These are phyloP conservation scores for Penicillium odoratum DNA, from an alignment of 495 filamentous ascomycete species.

Conservation along the genomic window DNA sequence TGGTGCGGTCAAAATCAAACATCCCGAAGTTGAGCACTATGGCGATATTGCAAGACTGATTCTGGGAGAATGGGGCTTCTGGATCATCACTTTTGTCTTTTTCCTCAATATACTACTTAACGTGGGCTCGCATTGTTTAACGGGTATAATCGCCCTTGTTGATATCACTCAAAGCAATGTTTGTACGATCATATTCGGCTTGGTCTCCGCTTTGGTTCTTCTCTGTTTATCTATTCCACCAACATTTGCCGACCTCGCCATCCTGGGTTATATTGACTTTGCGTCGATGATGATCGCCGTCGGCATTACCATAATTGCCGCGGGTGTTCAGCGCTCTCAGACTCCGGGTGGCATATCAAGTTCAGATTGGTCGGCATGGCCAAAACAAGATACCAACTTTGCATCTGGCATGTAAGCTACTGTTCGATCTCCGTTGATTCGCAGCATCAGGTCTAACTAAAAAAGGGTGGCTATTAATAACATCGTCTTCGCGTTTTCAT, in stretches of 20 bases:
- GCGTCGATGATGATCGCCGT: conserved; percentile 1
- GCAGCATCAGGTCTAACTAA: no score
- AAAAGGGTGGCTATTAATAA: conserved; percentile 58
- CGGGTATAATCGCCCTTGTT: conserved; percentile 64
- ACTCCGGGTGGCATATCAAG: neutral
- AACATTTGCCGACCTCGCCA: conserved; percentile 50
- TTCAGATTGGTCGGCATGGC: conserved; percentile 30
- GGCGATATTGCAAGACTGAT: conserved; percentile 62
- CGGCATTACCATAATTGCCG: conserved; percentile 1
- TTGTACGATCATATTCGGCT: conserved; percentile 62
- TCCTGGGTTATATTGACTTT: conserved; percentile 33
- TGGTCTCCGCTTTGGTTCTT: conserved; percentile 59
- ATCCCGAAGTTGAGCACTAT: conserved; percentile 61
- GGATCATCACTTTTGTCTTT: conserved; percentile 58
- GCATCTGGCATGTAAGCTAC: conserved; percentile 48
- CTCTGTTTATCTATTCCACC: conserved; percentile 59
- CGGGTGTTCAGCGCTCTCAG: neutral
- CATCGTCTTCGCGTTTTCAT: conserved; percentile 63
- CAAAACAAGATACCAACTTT: conserved; percentile 45
- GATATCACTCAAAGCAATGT: conserved; percentile 54
- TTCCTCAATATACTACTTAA: conserved; percentile 62
- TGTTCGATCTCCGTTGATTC: no score
- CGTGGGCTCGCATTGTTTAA: conserved; percentile 66
- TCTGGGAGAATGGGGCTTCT: conserved; percentile 56
- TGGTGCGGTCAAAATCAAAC: conserved; percentile 63